Evolutionary conservation across 1,284 basidiomycete genomes (phyloP), one percentile per base, ranked within the genome.

Genomic region (Heterobasidion irregulare): DNA sequence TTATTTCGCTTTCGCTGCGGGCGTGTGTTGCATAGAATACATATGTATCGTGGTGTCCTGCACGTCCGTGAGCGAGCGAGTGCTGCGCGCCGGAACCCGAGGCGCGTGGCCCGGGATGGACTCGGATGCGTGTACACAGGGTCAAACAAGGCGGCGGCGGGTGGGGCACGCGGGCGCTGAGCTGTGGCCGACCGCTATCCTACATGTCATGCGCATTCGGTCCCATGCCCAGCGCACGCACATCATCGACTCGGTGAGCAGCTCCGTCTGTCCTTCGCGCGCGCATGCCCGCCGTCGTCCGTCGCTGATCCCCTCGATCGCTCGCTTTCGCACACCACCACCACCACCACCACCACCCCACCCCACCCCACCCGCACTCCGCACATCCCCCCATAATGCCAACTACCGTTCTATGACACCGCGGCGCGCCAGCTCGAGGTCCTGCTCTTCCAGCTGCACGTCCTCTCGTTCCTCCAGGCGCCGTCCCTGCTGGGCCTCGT

Each of bases 141-240:
- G 15, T 50, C 49, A 35, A 34, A 34, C 49, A 51, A 38, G 26
- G 16, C 19, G 16, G n/a, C 33, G 26, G 8, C 44, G 44, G 19
- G 44, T 19, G 44, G 19, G 19, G 19, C 26, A 26, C 26, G 26
- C 26, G 26, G 26, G 26, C 26, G 38, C 38, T n/a, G n/a, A 41
- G 38, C 38, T n/a, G 38, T 41, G 38, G 38, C 10, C 38, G 12
- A 41, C 38, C 12, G n/a, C 38, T n/a, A 41, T 41, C 55, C 50
- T 76, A 74, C 71, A 83, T 85, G 83, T 73, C 77, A 87, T 87
- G 85, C 79, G 72, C 75, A 83, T 73, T 68, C 83, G 79, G 64
- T 76, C 80, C 71, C 73, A 86, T 82, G 82, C 77, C 62, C 86
- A 89, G 69, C 77, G 87, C 63, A 80, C 84, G 69, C 88, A 90